Evolutionary conservation across 495 filamentous ascomycete genomes (phyloP).

Genomic region (Chaetomium cochliodes): DNA sequence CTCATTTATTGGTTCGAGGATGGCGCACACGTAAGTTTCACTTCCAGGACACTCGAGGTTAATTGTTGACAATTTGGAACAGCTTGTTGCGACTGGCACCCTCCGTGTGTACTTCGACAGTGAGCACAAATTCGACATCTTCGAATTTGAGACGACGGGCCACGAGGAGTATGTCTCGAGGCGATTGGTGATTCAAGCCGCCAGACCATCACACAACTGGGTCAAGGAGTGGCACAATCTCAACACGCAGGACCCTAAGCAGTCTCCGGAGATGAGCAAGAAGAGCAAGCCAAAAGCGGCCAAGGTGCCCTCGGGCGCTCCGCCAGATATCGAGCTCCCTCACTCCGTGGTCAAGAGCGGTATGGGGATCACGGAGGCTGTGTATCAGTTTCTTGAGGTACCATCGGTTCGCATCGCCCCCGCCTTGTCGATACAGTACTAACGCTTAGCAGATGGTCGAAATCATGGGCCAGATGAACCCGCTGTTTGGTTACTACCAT

Average conservation of each 20-base stretch:
- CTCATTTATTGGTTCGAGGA: constrained; percentile 73
- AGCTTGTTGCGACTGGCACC: constrained; percentile 64
- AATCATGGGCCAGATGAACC: constrained; percentile 71
- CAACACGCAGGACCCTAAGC: constrained; percentile 59
- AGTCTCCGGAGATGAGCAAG: constrained; percentile 72
- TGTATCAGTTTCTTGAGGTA: constrained; percentile 72
- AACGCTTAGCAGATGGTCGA: constrained; percentile 60
- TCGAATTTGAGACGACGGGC: constrained; percentile 62
- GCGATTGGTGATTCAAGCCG: constrained; percentile 53
- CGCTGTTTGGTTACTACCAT: constrained; percentile 62
- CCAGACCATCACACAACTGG: constrained; percentile 54
- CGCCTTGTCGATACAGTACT: constrained; percentile 5
- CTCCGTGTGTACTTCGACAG: constrained; percentile 65
- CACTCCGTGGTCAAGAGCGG: constrained; percentile 59
- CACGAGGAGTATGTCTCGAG: constrained; percentile 71
- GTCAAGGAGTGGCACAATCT: constrained; percentile 55
- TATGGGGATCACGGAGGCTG: constrained; percentile 58
- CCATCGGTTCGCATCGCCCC: constrained; percentile 4
- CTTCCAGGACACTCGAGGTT: not conserved
- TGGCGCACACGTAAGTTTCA: constrained; percentile 61
- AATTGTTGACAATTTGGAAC: constrained; percentile 26
- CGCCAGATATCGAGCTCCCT: constrained; percentile 59
- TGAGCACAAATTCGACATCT: constrained; percentile 68
- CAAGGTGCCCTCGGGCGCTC: constrained; percentile 51
- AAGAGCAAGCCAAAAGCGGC: constrained; percentile 55